phyloP scores from a whole-genome alignment of 106 monocot genomes.

The Iris macrosiphon region DNA sequence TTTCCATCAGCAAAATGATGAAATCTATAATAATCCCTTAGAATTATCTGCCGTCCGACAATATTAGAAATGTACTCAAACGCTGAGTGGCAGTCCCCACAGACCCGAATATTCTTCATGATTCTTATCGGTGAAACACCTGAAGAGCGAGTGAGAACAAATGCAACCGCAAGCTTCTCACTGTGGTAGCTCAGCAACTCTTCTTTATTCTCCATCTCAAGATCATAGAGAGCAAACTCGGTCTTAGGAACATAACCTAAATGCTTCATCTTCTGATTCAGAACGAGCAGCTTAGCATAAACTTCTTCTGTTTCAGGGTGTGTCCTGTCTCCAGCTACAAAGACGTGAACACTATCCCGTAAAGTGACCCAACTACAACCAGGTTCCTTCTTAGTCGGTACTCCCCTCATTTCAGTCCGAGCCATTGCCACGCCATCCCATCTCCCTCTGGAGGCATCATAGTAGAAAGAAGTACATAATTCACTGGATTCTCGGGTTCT shows the following conservation, averaged over 20 bases:
- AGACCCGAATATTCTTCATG: constrained; percentile 79
- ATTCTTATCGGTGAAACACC: constrained; percentile 64
- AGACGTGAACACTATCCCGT: constrained; percentile 63
- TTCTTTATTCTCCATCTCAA: constrained; percentile 69
- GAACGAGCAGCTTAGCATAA: constrained; percentile 31
- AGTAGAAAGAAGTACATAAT: constrained; percentile 72
- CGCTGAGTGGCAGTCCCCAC: constrained; percentile 76
- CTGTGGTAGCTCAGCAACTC: constrained; percentile 68
- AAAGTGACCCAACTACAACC: constrained; percentile 86
- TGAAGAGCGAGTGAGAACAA: constrained; percentile 53
- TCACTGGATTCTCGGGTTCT: constrained; percentile 84
- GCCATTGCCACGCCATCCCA: constrained; percentile 64
- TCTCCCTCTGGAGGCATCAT: constrained; percentile 51
- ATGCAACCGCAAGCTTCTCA: constrained; percentile 75
- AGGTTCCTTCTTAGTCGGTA: constrained; percentile 50
- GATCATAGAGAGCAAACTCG: constrained; percentile 57
- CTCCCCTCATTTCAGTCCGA: constrained; percentile 35
- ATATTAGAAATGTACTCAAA: constrained; percentile 70
- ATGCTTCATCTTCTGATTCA: constrained; percentile 47
- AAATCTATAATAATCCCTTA: constrained; percentile 52
- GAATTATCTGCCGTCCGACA: constrained; percentile 37
- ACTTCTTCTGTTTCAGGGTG: constrained; percentile 56
- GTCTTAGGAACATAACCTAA: constrained; percentile 67
- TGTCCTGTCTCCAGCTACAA: constrained; percentile 60
- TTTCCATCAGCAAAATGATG: constrained; percentile 65